These are phyloP conservation scores for Pistacia integerrima DNA, from an alignment of 345 rosid genomes.

Conservation along the genomic window DNA sequence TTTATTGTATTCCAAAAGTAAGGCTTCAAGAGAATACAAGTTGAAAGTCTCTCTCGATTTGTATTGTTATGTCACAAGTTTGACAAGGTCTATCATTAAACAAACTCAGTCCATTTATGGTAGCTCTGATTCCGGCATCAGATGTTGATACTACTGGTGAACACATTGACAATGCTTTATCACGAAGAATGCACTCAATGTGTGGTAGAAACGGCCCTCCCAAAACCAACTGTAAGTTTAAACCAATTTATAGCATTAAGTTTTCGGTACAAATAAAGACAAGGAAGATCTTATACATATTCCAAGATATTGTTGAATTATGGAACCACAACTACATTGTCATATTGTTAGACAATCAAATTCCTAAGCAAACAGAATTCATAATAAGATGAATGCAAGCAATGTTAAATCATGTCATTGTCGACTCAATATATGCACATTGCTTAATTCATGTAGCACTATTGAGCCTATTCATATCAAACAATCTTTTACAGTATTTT, in stretches of 20 bases:
- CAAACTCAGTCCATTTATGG: conserved; percentile 46
- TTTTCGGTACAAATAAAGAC: neutral
- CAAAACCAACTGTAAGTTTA: conserved; percentile 51
- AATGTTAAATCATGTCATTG: neutral
- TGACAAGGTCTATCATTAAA: conserved; percentile 54
- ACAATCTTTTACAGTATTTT: neutral
- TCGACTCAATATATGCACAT: neutral
- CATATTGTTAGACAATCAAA: neutral
- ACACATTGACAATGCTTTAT: conserved; percentile 57
- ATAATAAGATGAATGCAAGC: neutral
- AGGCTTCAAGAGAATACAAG: conserved; percentile 43
- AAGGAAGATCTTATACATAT: neutral
- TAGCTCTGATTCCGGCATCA: conserved; percentile 48
- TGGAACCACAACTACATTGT: neutral
- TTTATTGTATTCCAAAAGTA: neutral
- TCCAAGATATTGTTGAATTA: neutral
- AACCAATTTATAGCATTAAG: conserved; percentile 9
- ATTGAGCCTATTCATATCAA: neutral
- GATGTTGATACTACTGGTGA: conserved; percentile 65
- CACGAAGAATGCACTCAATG: conserved; percentile 59
- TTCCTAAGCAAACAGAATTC: neutral
- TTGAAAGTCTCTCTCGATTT: conserved; percentile 43
- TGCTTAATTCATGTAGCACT: neutral
- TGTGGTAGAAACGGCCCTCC: conserved; percentile 95
- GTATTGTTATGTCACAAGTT: conserved; percentile 58